Percentiles rank a stretch among this genome's conserved stretches.
phyloP scores from a whole-genome alignment of 2,329 filamentous ascomycete genomes.

The Penicillium capsulatum region DNA sequence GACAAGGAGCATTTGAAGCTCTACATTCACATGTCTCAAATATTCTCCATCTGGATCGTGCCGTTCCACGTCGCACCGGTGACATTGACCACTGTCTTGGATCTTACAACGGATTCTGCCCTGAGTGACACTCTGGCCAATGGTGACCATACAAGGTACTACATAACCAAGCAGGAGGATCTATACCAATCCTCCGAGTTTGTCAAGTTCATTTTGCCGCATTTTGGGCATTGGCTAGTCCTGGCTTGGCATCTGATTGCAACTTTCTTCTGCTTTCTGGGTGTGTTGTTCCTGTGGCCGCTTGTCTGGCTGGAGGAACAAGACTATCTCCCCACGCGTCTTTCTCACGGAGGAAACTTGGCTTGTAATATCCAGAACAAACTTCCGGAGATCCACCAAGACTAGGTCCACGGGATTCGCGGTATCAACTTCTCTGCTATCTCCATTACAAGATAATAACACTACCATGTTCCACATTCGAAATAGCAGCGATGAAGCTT shows the following conservation, averaged over 20 bases:
- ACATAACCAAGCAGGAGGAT: constrained; percentile 73
- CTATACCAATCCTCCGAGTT: constrained; percentile 74
- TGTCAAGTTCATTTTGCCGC: constrained; percentile 65
- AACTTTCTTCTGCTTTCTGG: constrained; percentile 61
- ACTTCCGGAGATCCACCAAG: constrained; percentile 23
- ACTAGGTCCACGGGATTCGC: constrained; percentile 8
- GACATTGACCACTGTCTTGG: constrained; percentile 63
- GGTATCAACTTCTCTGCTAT: too few relatives aligned
- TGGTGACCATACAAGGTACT: constrained; percentile 52
- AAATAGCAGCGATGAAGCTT: too few relatives aligned
- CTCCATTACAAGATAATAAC: too few relatives aligned
- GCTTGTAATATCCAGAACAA: constrained; percentile 23
- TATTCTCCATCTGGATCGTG: constrained; percentile 72
- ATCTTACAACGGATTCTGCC: constrained; percentile 50
- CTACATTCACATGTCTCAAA: constrained; percentile 69
- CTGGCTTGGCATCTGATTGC: constrained; percentile 62
- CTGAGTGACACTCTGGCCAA: constrained; percentile 15
- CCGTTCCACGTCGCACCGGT: constrained; percentile 69
- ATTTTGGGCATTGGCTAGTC: constrained; percentile 54
- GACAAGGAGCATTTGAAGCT: constrained; percentile 63
- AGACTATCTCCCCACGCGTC: constrained; percentile 22
- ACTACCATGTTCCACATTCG: too few relatives aligned
- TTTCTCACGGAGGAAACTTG: constrained; percentile 25
- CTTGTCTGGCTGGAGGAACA: constrained; percentile 50
- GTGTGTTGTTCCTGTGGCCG: constrained; percentile 50